Conservation (phyloP, 768 basidiomycete species). For the Kwoniella botswanensis region DNA sequence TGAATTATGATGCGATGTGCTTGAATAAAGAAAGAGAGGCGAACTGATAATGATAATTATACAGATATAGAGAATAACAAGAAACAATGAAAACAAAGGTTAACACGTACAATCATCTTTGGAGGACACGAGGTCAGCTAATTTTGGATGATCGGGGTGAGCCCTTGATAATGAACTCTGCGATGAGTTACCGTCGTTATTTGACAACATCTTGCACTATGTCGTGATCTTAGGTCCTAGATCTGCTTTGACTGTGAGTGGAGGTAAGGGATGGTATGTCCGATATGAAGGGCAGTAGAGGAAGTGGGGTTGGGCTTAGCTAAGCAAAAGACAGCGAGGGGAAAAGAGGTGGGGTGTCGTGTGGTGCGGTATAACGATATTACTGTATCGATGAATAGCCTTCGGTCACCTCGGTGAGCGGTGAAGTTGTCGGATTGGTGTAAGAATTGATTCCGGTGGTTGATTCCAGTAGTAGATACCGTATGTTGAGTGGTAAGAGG, state of each 20-base stretch:
- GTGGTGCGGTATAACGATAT: constrained; percentile 13
- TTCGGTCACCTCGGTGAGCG: constrained; percentile 1
- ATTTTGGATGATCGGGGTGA: constrained; percentile 49
- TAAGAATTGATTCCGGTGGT: neutral
- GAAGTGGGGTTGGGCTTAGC: constrained; percentile 1
- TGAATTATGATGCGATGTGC: neutral
- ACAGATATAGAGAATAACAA: constrained; percentile 1
- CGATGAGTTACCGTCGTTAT: neutral
- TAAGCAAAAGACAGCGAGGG: neutral
- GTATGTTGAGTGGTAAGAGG: neutral
- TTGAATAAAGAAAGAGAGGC: neutral
- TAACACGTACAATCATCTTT: constrained; percentile 21
- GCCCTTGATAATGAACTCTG: constrained; percentile 30
- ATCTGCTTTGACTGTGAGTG: neutral
- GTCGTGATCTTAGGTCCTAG: neutral
- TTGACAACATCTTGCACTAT: neutral
- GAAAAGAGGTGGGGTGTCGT: constrained; percentile 1
- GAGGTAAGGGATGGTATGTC: neutral
- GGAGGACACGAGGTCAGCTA: constrained; percentile 38
- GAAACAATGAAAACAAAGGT: neutral
- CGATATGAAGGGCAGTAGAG: neutral
- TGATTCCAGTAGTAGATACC: neutral
- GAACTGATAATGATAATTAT: neutral
- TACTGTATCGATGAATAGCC: neutral
- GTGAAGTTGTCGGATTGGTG: neutral